A percentile compares a stretch with the other conserved stretches of the same genome.
Conservation (phyloP, 352 stramenopile genomes). For the Phytopythium oedochilum region DNA sequence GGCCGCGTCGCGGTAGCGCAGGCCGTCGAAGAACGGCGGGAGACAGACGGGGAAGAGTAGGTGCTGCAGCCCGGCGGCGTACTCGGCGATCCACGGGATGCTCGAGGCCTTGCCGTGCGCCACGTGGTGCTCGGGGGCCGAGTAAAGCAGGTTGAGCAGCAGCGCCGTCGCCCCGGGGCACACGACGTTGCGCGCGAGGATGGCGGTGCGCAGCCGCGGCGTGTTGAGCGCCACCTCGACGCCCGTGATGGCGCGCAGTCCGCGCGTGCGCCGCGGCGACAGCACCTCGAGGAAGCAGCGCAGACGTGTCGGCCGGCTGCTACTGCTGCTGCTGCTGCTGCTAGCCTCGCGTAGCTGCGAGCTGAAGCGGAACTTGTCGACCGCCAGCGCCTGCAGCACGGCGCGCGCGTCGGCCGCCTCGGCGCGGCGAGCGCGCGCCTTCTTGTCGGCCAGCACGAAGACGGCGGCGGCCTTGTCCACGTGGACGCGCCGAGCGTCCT, state of each 20-base stretch:
- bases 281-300: slow-evolving; percentile 55
- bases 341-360: slow-evolving; percentile 6
- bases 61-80: slow-evolving; percentile 44
- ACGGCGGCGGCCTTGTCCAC: slow-evolving; percentile 40
- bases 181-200: slow-evolving; percentile 41
- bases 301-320: slow-evolving; percentile 3
- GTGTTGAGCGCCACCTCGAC: slow-evolving; percentile 50
- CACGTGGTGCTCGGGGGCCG: slow-evolving; percentile 29
- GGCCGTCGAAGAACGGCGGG: slow-evolving; percentile 30
- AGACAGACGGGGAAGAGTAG: slow-evolving; percentile 48
- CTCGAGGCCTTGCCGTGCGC: slow-evolving; percentile 25
- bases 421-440: slow-evolving; percentile 15
- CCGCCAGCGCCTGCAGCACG: slow-evolving; percentile 46
- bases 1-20: slow-evolving; percentile 29
- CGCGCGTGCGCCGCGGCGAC: slow-evolving; percentile 33
- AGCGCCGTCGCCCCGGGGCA: slow-evolving; percentile 46
- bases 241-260: slow-evolving; percentile 43
- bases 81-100: slow-evolving; percentile 53
- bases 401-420: slow-evolving; percentile 45
- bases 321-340: background rate
- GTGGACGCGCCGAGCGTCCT: slow-evolving; percentile 41
- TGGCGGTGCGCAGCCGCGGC: slow-evolving; percentile 33
- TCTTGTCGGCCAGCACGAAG: slow-evolving; percentile 55
- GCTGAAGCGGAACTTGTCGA: slow-evolving; percentile 46
- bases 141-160: slow-evolving; percentile 60